A percentile compares a stretch with the other conserved stretches of the same genome.
Evolutionary conservation across 345 rosid species (phyloP).

Genomic region (Dovyalis caffra): DNA sequence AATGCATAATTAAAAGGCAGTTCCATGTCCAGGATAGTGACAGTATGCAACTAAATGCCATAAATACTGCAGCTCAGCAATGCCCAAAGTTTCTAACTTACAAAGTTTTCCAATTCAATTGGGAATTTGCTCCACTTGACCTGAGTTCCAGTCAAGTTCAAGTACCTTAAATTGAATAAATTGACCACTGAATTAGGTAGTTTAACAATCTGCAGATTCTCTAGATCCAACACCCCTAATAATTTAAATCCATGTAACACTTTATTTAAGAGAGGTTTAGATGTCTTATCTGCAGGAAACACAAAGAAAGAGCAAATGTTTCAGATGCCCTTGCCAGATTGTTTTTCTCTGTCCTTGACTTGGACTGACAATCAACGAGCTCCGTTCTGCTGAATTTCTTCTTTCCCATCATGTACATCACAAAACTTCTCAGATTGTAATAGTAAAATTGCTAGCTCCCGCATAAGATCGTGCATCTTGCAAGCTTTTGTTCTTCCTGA

Average conservation of each 20-base stretch:
- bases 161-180: slow-evolving; percentile 40
- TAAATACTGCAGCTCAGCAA: slow-evolving; percentile 28
- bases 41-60: slow-evolving; percentile 22
- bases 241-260: slow-evolving; percentile 20
- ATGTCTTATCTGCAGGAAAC: slow-evolving; percentile 14
- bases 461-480: background rate
- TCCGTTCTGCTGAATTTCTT: background rate
- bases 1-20: slow-evolving; percentile 16
- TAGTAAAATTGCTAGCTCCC: slow-evolving; percentile 26
- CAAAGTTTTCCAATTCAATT: slow-evolving; percentile 29
- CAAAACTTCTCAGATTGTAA: slow-evolving; percentile 30
- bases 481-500: slow-evolving; percentile 1
- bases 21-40: background rate
- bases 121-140: slow-evolving; percentile 29
- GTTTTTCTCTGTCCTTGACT: slow-evolving; percentile 2
- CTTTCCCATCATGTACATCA: slow-evolving; percentile 15
- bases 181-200: slow-evolving; percentile 21
- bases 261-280: background rate
- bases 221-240: slow-evolving; percentile 36
- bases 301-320: slow-evolving; percentile 34
- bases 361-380: slow-evolving; percentile 33
- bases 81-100: slow-evolving; percentile 22
- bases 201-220: slow-evolving; percentile 25
- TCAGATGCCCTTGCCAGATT: background rate
- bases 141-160: slow-evolving; percentile 34